Evolutionary conservation across 169 alveolate genomes (phyloP), one percentile per base, ranked within the genome.

Genomic region (Plasmodium vinckei): DNA sequence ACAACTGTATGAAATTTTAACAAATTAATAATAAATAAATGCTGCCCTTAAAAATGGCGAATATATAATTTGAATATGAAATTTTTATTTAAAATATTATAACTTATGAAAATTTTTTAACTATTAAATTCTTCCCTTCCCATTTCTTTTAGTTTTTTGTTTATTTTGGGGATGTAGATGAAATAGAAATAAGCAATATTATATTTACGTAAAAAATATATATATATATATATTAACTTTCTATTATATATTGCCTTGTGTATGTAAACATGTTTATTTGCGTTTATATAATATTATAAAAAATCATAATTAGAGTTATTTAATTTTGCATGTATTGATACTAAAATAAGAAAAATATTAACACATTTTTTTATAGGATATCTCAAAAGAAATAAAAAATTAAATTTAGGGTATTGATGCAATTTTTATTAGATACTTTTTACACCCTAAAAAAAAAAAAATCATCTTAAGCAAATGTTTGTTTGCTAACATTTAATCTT

Each of bases 361-460:
- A 23, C 65, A n/a, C n/a, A 9, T 57, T 57, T 57, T 57, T 17
- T 57, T 13, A 5, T 4, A 5, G n/a, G 7, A 15, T 33, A 15
- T 15, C 59, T 13, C 59, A 51, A 51, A 51, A 51, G 19, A 51
- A 51, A 51, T 13, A 51, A 51, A 51, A 51, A 51, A 51, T 4
- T 13, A 51, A 47, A 51, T 7, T 10, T 13, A 51, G 19, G n/a
- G 59, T 13, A 51, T 13, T 51, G 19, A 51, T 51, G 6, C 1
- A 51, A 12, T 51, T 51, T 67, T 39, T 25, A 67, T 46, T 69
- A 63, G 51, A 49, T 6, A 68, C 46, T 23, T 49, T 21, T 47
- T 69, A 63, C 77, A 69, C 77, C 46, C 77, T 25, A 67, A 15
- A 68, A 46, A 69, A 69, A 47, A 68, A 13, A 47, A 49, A 46